phyloP scores from a whole-genome alignment of 2,329 filamentous ascomycete genomes.

The Phialophora chinensis region DNA sequence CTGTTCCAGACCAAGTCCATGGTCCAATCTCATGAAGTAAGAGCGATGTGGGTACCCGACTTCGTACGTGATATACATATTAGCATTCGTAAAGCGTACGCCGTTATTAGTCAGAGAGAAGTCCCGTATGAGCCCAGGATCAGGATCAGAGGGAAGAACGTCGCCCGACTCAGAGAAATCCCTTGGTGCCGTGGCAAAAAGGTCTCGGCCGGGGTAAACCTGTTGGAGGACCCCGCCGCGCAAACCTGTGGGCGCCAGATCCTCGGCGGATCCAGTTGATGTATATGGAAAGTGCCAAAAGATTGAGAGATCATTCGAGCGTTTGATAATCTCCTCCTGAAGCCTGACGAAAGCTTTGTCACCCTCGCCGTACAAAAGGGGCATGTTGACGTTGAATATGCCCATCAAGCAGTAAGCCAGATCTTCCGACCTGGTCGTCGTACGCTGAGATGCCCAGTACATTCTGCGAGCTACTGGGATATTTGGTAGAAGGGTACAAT shows the following conservation, averaged over 20 bases:
- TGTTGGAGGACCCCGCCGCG: too few relatives aligned
- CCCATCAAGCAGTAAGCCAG: constrained; percentile 54
- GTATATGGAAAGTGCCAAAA: not conserved
- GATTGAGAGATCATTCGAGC: constrained; percentile 8
- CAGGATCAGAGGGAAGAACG: not conserved
- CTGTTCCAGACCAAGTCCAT: rapidly evolving
- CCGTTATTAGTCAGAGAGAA: constrained; percentile 7
- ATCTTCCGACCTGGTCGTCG: constrained; percentile 49
- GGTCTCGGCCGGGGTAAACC: not conserved
- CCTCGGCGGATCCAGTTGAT: not conserved
- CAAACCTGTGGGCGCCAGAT: not conserved
- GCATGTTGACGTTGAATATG: constrained; percentile 53
- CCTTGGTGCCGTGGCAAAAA: not conserved
- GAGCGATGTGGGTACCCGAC: not conserved
- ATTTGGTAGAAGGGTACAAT: constrained; percentile 43
- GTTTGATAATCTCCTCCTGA: constrained; percentile 34
- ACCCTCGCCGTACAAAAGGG: constrained; percentile 51
- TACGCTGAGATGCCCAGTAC: constrained; percentile 48
- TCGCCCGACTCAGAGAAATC: not conserved
- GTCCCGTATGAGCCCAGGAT: not conserved
- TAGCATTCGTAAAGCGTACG: not conserved
- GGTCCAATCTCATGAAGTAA: not conserved
- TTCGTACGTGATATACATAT: too few relatives aligned
- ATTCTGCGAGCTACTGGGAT: constrained; percentile 46
- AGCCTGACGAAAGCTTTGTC: constrained; percentile 39